Percentiles rank a stretch among this genome's conserved stretches.
Conservation (phyloP, 768 basidiomycete genomes). For the Amanita molliuscula region DNA sequence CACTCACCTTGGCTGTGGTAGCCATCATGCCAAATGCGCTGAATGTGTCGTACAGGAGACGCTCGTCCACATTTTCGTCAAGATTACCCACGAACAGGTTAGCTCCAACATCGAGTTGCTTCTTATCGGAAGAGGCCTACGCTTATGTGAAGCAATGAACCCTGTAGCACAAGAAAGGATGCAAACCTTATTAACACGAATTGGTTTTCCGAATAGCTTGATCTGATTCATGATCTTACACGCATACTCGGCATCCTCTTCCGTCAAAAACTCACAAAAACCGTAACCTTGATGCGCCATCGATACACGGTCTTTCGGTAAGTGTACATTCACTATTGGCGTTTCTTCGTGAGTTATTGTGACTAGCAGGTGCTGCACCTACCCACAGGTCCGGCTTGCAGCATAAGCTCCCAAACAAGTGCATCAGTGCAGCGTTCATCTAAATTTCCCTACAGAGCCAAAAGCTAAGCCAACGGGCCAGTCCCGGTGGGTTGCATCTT, state of each 20-base stretch:
- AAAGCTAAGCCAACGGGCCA: slow-evolving; percentile 4
- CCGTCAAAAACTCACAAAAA: slow-evolving; percentile 98
- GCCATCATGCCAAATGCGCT: slow-evolving; percentile 91
- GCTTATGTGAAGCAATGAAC: slow-evolving; percentile 10
- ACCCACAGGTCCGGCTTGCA: slow-evolving; percentile 99
- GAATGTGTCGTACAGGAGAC: slow-evolving; percentile 89
- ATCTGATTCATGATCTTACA: slow-evolving; percentile 99
- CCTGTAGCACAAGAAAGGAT: slow-evolving; percentile 3
- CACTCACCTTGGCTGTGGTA: slow-evolving; percentile 73
- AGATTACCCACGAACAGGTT: slow-evolving; percentile 95
- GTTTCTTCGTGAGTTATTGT: neutral
- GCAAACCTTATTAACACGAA: slow-evolving; percentile 94
- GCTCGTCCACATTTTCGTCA: slow-evolving; percentile 93
- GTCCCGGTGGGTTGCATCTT: slow-evolving; percentile 7
- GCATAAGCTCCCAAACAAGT: slow-evolving; percentile 95
- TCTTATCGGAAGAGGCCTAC: slow-evolving; percentile 96
- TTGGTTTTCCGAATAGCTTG: slow-evolving; percentile 97
- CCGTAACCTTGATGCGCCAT: slow-evolving; percentile 99
- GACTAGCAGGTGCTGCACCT: slow-evolving; percentile 20
- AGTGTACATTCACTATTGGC: slow-evolving; percentile 84
- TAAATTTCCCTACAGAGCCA: slow-evolving; percentile 69
- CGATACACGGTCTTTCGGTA: slow-evolving; percentile 97
- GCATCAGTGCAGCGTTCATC: slow-evolving; percentile 94
- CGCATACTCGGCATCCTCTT: slow-evolving; percentile 98
- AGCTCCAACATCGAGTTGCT: slow-evolving; percentile 95